Base-by-base conservation (phyloP, 371 early-diverging fungal species). In the Massospora cicadina region DNA sequence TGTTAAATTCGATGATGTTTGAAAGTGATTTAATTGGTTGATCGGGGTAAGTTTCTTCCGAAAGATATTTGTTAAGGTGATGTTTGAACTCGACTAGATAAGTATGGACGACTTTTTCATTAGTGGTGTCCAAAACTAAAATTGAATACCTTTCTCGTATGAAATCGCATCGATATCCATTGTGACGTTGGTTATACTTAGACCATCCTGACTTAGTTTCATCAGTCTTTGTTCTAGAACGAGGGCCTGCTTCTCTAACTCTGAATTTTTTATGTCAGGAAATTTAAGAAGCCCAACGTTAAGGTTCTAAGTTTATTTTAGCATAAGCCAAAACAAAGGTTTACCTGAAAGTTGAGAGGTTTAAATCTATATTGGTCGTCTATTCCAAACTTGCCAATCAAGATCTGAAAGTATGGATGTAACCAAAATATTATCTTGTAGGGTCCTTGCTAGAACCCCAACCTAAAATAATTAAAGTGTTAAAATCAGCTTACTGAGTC, bases 1-100 rank as follows among this genome's bases (percentile, higher is more conserved):
- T 57, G 57, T 57, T 57, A 26, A 57, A 57, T 5, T 57, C 25
- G 57, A 57, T 57, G 5, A 57, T 26, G 26, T 57, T 26, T 26
- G 10, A 21, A 3, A 57, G 57, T 17, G 43, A 43, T 43, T 43
- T 43, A 17, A 43, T 43, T 43, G 43, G 43, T 17, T 43, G 43
- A 17, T 43, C 17, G 43, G 43, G 43, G 10, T 10, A 10, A 17
- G 43, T 43, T 43, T 43, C 10, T 10, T 43, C 43, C 17, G 43
- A 43, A 43, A 43, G 43, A 17, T 43, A 43, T 17, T 43, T 43
- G 43, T 17, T 43, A 17, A 43, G 43, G 43, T 10, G 17, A 17
- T 10, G 17, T 17, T 43, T 43, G 43, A 43, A 43, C 17, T 43
- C 43, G 17, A 17, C 17, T 17, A 43, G 17, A 17, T 17, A 17